These are phyloP conservation scores for Citrus reticulata DNA, from an alignment of 345 rosid species.

Conservation along the genomic window DNA sequence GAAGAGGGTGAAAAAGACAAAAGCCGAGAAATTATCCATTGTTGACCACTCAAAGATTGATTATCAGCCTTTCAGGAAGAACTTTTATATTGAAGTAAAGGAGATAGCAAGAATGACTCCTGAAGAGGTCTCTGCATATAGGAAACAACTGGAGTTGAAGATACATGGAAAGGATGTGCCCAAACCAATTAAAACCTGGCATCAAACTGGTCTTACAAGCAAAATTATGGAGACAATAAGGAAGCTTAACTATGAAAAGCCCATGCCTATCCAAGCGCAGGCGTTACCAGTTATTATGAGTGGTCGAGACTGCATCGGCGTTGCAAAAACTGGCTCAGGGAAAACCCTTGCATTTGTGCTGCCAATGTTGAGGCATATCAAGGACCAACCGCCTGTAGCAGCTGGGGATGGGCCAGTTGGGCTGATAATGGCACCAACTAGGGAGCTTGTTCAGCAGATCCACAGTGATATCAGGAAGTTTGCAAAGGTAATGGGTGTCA, in stretches of 20 bases:
- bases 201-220: slow-evolving; percentile 86
- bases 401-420: slow-evolving; percentile 97
- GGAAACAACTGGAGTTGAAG: slow-evolving; percentile 89
- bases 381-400: slow-evolving; percentile 93
- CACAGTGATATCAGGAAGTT: slow-evolving; percentile 93
- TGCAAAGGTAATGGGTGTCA: slow-evolving; percentile 63
- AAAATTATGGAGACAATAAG: slow-evolving; percentile 83
- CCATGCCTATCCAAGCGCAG: slow-evolving; percentile 98
- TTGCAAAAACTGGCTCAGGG: slow-evolving; percentile 97
- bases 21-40: slow-evolving; percentile 81
- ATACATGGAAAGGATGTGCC: slow-evolving; percentile 96
- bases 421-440: slow-evolving; percentile 98
- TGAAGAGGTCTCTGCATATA: slow-evolving; percentile 74
- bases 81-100: slow-evolving; percentile 88
- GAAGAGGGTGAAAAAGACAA: slow-evolving; percentile 98
- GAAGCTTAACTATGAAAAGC: slow-evolving; percentile 85
- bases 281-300: slow-evolving; percentile 94
- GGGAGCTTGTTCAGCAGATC: slow-evolving; percentile 99
- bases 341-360: slow-evolving; percentile 95
- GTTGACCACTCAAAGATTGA: slow-evolving; percentile 95
- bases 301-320: slow-evolving; percentile 95
- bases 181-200: slow-evolving; percentile 84
- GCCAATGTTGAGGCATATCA: slow-evolving; percentile 98
- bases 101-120: slow-evolving; percentile 74
- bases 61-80: slow-evolving; percentile 72